phyloP scores from a whole-genome alignment of 2,329 filamentous ascomycete genomes.

The Penicillium decumbens region DNA sequence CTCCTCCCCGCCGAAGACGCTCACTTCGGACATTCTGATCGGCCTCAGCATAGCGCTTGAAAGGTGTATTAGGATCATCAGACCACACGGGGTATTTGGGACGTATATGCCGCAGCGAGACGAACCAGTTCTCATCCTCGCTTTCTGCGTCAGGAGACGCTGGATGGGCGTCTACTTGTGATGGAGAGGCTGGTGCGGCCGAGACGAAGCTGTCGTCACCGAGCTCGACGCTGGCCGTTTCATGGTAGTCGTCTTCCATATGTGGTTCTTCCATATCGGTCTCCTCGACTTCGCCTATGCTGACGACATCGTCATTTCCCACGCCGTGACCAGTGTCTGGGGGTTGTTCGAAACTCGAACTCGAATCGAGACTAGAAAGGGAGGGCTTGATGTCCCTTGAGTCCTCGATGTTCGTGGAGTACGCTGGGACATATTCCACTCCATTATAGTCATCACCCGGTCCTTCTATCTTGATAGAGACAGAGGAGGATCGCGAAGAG shows the following conservation, averaged over 20 bases:
- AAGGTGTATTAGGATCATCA: slow-evolving; percentile 35
- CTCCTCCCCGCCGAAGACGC: slow-evolving; percentile 25
- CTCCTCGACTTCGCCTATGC: slow-evolving; percentile 10
- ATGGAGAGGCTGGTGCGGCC: not conserved
- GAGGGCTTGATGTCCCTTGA: not conserved
- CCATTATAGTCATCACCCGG: not conserved
- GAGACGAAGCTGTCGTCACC: slow-evolving; percentile 26
- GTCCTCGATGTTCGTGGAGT: not conserved
- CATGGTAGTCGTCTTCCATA: slow-evolving; percentile 21
- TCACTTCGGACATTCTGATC: slow-evolving; percentile 32
- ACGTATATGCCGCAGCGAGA: slow-evolving; percentile 25
- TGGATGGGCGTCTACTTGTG: not conserved
- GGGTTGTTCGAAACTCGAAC: not conserved
- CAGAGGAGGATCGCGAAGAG: not conserved
- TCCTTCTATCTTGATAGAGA: slow-evolving; percentile 9
- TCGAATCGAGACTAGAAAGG: not conserved
- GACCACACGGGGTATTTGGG: slow-evolving; percentile 28
- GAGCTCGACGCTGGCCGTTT: slow-evolving; percentile 38
- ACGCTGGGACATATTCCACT: not conserved
- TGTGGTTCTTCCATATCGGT: slow-evolving; percentile 8
- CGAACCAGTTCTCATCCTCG: slow-evolving; percentile 30
- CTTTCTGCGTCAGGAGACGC: slow-evolving; percentile 7
- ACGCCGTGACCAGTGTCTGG: not conserved
- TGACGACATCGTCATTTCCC: not conserved
- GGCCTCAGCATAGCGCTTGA: slow-evolving; percentile 36